Base-by-base conservation (phyloP, 495 filamentous ascomycete genomes). In the Aspergillus olivimuriae region DNA sequence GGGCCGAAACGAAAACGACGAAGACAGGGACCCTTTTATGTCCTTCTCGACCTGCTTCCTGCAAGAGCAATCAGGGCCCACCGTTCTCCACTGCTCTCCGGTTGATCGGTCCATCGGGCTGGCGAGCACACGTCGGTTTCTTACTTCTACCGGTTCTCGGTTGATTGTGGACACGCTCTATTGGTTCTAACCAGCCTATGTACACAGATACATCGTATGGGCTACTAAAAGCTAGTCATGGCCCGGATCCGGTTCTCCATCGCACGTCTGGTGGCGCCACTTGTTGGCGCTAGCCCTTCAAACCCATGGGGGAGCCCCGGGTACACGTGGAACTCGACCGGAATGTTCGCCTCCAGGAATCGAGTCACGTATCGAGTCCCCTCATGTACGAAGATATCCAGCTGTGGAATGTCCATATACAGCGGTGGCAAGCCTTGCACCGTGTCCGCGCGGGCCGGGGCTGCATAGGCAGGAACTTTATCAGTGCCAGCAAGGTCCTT, bases 301-400 rank as follows among this genome's bases (percentile, higher is more conserved):
- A 62, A 61, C 1, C 43, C 51, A 58, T 62, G 61, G 18, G 54
- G 51, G 24, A 56, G 12, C 2, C 61, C 58, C 2, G 52, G 52
- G 41, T 62, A 62, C 0, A 62, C n/a, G 49, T 65, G 61, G 10
- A 47, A 47, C 33, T 65, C 61, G 4, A 41, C 36, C 12, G 44
- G 31, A 18, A 62, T 52, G 37, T 51, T 53, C 1, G 46, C 52
- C 10, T 16, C 36, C 22, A 56, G n/a, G 21, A 62, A 48, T 4
- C 48, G 39, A 0, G 24, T 24, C 11, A 43, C 58, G 50, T 56
- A 65, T 3, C 58, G 49, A 12, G 56, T 3, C 4, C 28, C 30
- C 30, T 65, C 58, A 5, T 53, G 43, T 2, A 50, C 40, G 42
- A 65, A 65, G 0, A 62, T 42, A 37, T 65, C 61, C 11, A 62